Base-by-base conservation (phyloP, 495 filamentous ascomycete genomes). In the Viridothelium virens region DNA sequence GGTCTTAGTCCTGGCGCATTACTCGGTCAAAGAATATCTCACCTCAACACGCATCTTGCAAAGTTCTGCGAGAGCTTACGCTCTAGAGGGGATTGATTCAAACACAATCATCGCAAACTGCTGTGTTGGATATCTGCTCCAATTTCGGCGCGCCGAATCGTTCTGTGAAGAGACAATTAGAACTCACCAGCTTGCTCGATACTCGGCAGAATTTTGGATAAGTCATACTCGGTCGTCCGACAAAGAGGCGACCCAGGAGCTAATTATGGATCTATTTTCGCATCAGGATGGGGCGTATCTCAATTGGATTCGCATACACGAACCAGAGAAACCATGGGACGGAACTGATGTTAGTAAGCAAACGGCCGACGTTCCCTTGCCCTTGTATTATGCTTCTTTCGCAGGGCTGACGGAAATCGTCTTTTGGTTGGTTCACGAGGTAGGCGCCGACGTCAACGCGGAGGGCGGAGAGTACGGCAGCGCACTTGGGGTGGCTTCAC, bases 1-100 rank as follows among this genome's bases (percentile, higher is more conserved):
- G 5, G 18, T 53, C 9, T 14, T 53, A 11, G n/a, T 18, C 48
- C 66, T 74, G 9, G 68, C 71, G 12, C 72, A 74, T 67, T 74
- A 68, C 68, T 74, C 71, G 5, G 68, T 74, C 33, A 72, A 71
- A 66, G 72, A 74, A 62, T 74, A 69, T 48, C 69, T 74, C 3
- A 56, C 62, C 38, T 71, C 70, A 16, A 46, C 63, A 16, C 47
- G 71, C 31, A 71, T 70, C 36, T 37, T 56, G 33, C 36, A 61
- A 14, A 63, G 59, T 61, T 36, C 48, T 38, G 62, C 67, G 2
- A 62, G 47, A 2, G 18, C 33, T 36, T 71, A 67, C 64, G n/a
- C 63, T 41, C 66, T 70, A 31, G 34, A 67, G 12, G 18, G 36
- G 39, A 38, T 2, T 16, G 38, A 11, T 36, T 67, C 41, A 33